Base-by-base conservation (phyloP, 208 protist species). In the Trypanosoma congolense region DNA sequence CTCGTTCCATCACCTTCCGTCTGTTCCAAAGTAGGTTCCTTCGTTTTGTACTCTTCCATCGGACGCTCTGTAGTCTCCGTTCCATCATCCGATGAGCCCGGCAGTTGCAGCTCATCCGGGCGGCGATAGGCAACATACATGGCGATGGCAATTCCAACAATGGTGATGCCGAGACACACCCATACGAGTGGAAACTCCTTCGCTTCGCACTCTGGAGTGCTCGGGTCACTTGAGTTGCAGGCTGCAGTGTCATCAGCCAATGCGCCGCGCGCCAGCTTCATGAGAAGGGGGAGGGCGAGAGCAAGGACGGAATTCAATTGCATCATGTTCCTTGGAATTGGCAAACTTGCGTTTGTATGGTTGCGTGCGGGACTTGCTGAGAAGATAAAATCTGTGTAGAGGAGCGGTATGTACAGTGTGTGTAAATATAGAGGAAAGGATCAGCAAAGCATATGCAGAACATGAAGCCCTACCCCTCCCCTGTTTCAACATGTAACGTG, bases 81-180 rank as follows among this genome's bases (percentile, higher is more conserved):
- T 50, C 24, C 48, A 2, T 21, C n/a, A 19, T 46, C 30, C 5
- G 21, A 18, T 45, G 35, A 3, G 31, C 6, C 41, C 53, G 47
- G 60, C 61, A 25, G 78, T 41, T 79, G 53, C 31, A 85, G 55
- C 64, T 80, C 65, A 40, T 71, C 63, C 3, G 79, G 79, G 35
- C 79, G 79, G 51, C 59, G 74, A 64, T 80, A 75, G 24, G 70
- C 79, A 43, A 77, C 63, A 48, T 65, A 73, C 33, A 82, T 56
- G 0, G 61, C 75, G 26, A 70, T 51, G 41, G 63, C 64, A 56
- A 75, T 56, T 40, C 77, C 73, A 8, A 61, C 72, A 2, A 81
- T 61, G 22, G 73, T 80, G 61, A 85, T 74, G 56, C 73, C 73
- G 25, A 85, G 65, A 63, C 77, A 85, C 51, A 80, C 59, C 70